Evolutionary conservation across 768 basidiomycete genomes (phyloP), one percentile per base, ranked within the genome.

Genomic region (Russula compacta): DNA sequence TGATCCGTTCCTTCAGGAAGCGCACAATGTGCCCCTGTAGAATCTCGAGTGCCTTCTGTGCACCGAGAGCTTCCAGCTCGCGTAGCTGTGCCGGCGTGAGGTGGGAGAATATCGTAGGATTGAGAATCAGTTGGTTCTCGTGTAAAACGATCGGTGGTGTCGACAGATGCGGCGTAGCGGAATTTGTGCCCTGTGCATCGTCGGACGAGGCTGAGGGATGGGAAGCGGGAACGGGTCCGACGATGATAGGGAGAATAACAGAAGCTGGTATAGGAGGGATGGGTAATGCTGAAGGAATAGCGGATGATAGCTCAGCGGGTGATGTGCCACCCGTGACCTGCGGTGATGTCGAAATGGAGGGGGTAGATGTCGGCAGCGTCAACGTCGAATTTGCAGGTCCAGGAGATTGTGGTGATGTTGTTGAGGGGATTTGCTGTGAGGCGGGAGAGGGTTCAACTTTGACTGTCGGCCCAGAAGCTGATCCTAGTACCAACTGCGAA

Each of bases 11-110:
- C 73, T 94, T 95, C 69, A 93, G 73, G 62, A 85, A 89, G 56
- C 87, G 81, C 46, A 92, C 89, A 71, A 95, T 90, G 67, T 93
- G 88, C 2, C 81, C 84, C 63, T 92, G 92, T 58, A 95, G 75
- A 21, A 92, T 85, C 65, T 83, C 81, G 54, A 95, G 73, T 6
- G 93, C 92, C 65, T 87, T 84, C 70, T 86, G 82, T 0, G 91
- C 89, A 2, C 91, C 91, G 71, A 93, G 82, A 55, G 80, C 79
- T 72, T 93, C 88, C 32, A 95, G 74, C 48, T 87, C 85, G 59
- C 79, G 80, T 47, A 95, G 74, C 71, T 87, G 87, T 63, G 86
- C 84, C 47, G 79, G 76, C 4, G 86, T 83, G 12, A 95, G 79
- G 57, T 85, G 84, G 9, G 86, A 81, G 69, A 97, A 97, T 38